Evolutionary conservation across 306 rosid species (phyloP).

Genomic region (Ormosia emarginata): DNA sequence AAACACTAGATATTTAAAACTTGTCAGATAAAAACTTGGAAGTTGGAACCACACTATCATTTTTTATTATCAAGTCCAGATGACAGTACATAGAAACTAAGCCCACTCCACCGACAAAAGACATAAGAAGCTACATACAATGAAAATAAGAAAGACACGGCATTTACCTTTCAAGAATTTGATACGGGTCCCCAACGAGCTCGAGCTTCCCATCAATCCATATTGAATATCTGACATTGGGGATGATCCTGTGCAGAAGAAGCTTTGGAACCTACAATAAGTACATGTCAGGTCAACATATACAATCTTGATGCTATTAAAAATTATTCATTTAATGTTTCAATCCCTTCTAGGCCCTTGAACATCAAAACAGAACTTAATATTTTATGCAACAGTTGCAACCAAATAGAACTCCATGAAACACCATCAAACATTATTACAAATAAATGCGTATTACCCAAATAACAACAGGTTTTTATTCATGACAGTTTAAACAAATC

Average conservation of each 20-base stretch:
- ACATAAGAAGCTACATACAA: background rate
- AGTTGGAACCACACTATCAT: background rate
- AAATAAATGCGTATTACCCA: background rate
- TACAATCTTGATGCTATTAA: background rate
- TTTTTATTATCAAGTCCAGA: background rate
- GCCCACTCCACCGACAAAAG: background rate
- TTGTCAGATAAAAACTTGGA: background rate
- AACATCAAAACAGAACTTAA: background rate
- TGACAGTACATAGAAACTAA: constrained; percentile 2
- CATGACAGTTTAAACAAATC: background rate
- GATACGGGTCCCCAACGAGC: constrained; percentile 84
- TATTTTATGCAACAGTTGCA: background rate
- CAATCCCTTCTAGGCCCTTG: background rate
- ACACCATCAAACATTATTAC: background rate
- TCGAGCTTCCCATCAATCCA: constrained; percentile 97
- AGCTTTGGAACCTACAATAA: constrained; percentile 87
- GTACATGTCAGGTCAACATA: background rate
- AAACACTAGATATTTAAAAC: background rate
- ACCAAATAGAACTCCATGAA: background rate
- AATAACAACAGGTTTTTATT: background rate
- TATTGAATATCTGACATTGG: constrained; percentile 78
- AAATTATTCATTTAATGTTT: background rate
- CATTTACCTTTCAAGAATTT: constrained; percentile 82
- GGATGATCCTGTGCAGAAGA: constrained; percentile 92
- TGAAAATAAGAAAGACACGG: background rate